Evolutionary conservation across 2,329 filamentous ascomycete genomes (phyloP).

Genomic region (Blastomyces silverae): DNA sequence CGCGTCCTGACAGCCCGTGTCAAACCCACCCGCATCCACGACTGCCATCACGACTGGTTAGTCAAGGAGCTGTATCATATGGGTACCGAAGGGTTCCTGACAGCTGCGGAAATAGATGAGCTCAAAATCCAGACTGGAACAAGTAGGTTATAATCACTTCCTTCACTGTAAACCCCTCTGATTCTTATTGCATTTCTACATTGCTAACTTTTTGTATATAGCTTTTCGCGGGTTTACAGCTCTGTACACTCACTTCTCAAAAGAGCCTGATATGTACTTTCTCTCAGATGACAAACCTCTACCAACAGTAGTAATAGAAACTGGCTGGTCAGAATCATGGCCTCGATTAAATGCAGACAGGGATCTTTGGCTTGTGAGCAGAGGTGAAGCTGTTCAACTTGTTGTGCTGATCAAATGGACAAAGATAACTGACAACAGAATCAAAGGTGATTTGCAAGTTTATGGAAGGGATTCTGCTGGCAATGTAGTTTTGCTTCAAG

Average conservation of each 20-base stretch:
- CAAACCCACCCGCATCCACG: background rate
- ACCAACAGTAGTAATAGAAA: slow-evolving; percentile 16
- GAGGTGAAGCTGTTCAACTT: slow-evolving; percentile 13
- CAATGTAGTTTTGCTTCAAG: slow-evolving; percentile 6
- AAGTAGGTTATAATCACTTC: background rate
- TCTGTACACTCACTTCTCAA: too few relatives aligned
- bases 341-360: slow-evolving; percentile 12
- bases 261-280: slow-evolving; percentile 17
- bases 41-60: background rate
- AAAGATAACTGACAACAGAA: too few relatives aligned
- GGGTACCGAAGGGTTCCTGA: background rate
- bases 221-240: slow-evolving; percentile 10
- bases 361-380: slow-evolving; percentile 16
- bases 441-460: slow-evolving; percentile 10
- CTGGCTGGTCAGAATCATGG: slow-evolving; percentile 16
- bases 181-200: background rate
- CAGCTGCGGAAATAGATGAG: background rate
- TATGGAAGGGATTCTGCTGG: slow-evolving; percentile 12
- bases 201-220: slow-evolving; percentile 7
- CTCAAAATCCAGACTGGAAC: slow-evolving; percentile 1
- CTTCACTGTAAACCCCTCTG: too few relatives aligned
- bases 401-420: too few relatives aligned
- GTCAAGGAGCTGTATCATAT: slow-evolving; percentile 6
- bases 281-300: slow-evolving; percentile 8
- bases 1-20: background rate